Evolutionary conservation across 805 yeast species (phyloP), one percentile per base, ranked within the genome.

Genomic region (Cyberlindnera americana): DNA sequence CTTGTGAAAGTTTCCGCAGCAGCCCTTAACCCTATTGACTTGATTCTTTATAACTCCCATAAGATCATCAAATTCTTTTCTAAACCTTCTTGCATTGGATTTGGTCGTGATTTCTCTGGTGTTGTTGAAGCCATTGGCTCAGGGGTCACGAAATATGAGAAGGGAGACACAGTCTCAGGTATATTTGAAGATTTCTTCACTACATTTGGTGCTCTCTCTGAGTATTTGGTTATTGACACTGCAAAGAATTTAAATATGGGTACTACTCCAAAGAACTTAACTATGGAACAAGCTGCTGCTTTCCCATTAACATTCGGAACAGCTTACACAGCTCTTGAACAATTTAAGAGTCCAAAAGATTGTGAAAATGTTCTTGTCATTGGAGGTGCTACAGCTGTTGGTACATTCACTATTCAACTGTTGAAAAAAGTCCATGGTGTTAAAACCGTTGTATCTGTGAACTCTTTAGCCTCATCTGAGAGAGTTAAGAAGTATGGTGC

Each of bases 321-420:
- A 4, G 90, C 91, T 1, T 69, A 54, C 47, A 56, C 69, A 35
- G 56, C 72, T 22, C 54, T 56, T 8, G 43, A 52, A 6, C 48
- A 52, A 19, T 55, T 56, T 3, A 65, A 67, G 41, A 57, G 60
- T 24, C 61, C 74, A 16, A 65, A 63, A 27, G 65, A 66, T 10
- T 61, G 64, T 13, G 65, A 77, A 5, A 72, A 69, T 42, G 74
- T 83, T 4, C 65, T 84, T 34, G 70, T 86, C 16, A 64, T 83
- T 33, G 95, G 95, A 27, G 91, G 83, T 19, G 80, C 84, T 8
- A 78, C 95, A 1, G 62, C 81, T 12, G 89, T 83, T 13, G 89
- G 90, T 17, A 56, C 69, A 21, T 69, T 66, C 43, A 66, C 72
- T 4, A 64, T 77, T 25, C 85, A 80, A 57, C 57, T 83, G 29